Evolutionary conservation across 208 protist genomes (phyloP).

Genomic region (Sergeia podlipaevii): DNA sequence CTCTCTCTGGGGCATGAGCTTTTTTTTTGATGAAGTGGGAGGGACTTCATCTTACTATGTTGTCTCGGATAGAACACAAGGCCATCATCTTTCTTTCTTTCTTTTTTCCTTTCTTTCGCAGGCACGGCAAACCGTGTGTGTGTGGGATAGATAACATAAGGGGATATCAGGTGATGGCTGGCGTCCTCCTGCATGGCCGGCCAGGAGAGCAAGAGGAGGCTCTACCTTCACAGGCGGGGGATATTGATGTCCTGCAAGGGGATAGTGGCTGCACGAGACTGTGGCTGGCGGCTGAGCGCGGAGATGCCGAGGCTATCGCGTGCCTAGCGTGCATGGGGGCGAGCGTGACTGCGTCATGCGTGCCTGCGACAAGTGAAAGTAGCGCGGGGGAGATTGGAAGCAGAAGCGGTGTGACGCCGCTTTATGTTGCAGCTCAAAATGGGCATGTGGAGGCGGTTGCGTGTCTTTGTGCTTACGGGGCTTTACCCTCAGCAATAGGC

Average conservation of each 20-base stretch:
- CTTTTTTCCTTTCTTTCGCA: conserved; percentile 1
- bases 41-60: too few species aligned
- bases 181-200: conserved; percentile 9
- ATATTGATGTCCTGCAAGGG: neutral
- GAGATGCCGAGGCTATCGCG: conserved; percentile 4
- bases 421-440: conserved; percentile 34
- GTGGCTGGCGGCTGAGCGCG: conserved; percentile 29
- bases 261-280: conserved; percentile 18
- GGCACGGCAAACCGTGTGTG: too few species aligned
- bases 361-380: too few species aligned
- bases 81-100: conserved; percentile 3
- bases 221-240: neutral
- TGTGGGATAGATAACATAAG: neutral
- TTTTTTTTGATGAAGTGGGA: too few species aligned
- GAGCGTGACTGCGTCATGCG: conserved; percentile 4
- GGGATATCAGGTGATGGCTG: neutral
- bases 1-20: too few species aligned
- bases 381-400: neutral
- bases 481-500: neutral
- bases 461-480: conserved; percentile 2
- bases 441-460: conserved; percentile 5
- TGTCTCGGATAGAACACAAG: too few species aligned
- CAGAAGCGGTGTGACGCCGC: conserved; percentile 12
- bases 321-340: conserved; percentile 14
- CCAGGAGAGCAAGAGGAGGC: conserved; percentile 1